Evolutionary conservation across 768 basidiomycete genomes (phyloP).

Genomic region (Infundibulicybe gibba): DNA sequence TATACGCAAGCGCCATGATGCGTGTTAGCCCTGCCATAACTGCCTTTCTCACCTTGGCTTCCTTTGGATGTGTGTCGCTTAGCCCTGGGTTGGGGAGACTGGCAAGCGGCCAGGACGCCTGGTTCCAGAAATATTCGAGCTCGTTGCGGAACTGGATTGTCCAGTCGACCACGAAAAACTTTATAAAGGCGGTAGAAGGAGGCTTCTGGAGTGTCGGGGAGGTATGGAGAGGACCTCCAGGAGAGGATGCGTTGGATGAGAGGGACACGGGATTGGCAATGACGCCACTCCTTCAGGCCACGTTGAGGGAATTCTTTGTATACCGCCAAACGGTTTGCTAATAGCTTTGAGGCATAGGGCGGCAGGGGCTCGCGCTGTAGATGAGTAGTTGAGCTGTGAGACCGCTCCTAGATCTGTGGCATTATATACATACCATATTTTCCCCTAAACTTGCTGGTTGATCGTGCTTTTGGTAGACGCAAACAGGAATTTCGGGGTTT

Average conservation of each 20-base stretch:
- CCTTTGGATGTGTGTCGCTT: constrained; percentile 7
- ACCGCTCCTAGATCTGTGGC: too few species aligned
- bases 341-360: neutral
- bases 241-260: neutral
- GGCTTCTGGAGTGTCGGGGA: constrained; percentile 18
- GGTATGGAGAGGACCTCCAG: neutral
- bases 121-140: constrained; percentile 26
- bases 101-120: constrained; percentile 15
- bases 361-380: neutral
- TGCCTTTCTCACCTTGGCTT: constrained; percentile 13
- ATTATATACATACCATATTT: too few species aligned
- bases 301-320: neutral
- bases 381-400: neutral
- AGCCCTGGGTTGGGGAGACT: constrained; percentile 12
- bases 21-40: constrained; percentile 22
- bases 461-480: too few species aligned
- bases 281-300: neutral
- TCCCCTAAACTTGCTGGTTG: too few species aligned
- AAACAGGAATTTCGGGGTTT: too few species aligned
- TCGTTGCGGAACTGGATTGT: constrained; percentile 23
- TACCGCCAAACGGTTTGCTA: neutral
- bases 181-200: constrained; percentile 29
- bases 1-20: constrained; percentile 22
- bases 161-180: constrained; percentile 21
- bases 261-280: neutral